phyloP scores from a whole-genome alignment of 2,329 filamentous ascomycete genomes.

The Colletotrichum melonis region DNA sequence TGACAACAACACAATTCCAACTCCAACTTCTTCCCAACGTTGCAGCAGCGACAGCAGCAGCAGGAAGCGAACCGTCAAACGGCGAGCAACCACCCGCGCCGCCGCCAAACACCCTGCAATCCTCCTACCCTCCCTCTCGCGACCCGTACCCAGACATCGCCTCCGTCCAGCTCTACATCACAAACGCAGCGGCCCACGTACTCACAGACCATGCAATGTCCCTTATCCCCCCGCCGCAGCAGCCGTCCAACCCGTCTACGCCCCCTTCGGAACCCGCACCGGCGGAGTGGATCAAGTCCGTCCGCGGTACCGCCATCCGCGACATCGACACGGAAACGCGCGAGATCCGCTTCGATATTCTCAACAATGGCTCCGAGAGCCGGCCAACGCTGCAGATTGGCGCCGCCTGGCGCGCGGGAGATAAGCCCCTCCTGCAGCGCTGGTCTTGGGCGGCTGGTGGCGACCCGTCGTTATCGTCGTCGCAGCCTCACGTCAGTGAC shows the following conservation, averaged over 20 bases:
- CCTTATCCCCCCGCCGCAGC: conserved; percentile 13
- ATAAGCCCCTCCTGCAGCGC: conserved; percentile 33
- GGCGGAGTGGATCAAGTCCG: conserved; percentile 43
- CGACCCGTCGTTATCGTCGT: not conserved
- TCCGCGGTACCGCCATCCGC: conserved; percentile 47
- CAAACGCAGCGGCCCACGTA: conserved; percentile 53
- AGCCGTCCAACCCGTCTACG: not conserved
- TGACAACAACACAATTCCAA: conserved; percentile 58
- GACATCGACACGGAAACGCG: conserved; percentile 41
- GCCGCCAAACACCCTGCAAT: conserved; percentile 46
- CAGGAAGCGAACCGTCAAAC: not conserved
- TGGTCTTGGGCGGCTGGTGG: conserved; percentile 46
- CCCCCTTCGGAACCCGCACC: conserved; percentile 7
- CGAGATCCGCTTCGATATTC: conserved; percentile 47
- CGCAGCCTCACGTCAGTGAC: conserved; percentile 6
- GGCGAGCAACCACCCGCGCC: conserved; percentile 37
- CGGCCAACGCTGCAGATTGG: conserved; percentile 39
- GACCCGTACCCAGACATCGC: conserved; percentile 57
- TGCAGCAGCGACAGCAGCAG: not conserved
- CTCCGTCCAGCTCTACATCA: conserved; percentile 59
- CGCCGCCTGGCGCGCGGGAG: conserved; percentile 34
- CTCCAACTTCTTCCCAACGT: conserved; percentile 51
- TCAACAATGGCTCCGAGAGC: conserved; percentile 35
- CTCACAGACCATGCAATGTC: conserved; percentile 50
- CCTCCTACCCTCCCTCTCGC: conserved; percentile 54